Base-by-base conservation (phyloP, 1,139 yeast genomes). In the Entelexis sorbosivorans region DNA sequence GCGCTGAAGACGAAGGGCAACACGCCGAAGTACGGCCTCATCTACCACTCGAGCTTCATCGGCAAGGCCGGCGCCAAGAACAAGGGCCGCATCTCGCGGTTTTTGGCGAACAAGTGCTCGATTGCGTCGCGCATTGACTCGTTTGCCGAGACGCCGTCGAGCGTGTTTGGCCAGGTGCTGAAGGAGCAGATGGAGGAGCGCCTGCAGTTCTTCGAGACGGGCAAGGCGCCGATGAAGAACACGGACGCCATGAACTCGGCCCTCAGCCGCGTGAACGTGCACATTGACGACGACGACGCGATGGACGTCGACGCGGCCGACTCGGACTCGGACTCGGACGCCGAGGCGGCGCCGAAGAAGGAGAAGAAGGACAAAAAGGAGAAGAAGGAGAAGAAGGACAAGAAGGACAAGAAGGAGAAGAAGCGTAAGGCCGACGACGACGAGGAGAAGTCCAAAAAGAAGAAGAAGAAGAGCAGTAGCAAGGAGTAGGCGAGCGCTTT, bases 1-100 rank as follows among this genome's bases (percentile, higher is more conserved):
- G 98, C 98, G 60, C 79, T 91, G 68, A 91, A 91, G 77, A 91
- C 98, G 61, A 91, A 91, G 74, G 96, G 94, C 68, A 89, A 91
- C 74, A 91, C 98, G 58, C 98, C 98, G 64, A 91, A 91, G 71
- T 91, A 91, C 69, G 98, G 98, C 68, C 78, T 91, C 68, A 86
- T 91, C 65, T 91, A 91, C 75, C 97, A 91, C 74, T 88, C 97
- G 52, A 83, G 96, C 35, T 86, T 91, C 68, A 89, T 91, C 63
- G 96, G 97, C 61, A 87, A 84, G 74, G 99, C 99, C 52, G 75
- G 91, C 58, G 85, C 95, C 66, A 89, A 89, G 76, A 91, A 91
- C 75, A 91, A 91, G 79, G 99, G 99, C 72, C 83, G 97, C 77
- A 91, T 91, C 62, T 91, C 98, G 45, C 84, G 99, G 75, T 89